Base-by-base conservation (phyloP, 2,329 filamentous ascomycete species). In the Fusarium succisae region DNA sequence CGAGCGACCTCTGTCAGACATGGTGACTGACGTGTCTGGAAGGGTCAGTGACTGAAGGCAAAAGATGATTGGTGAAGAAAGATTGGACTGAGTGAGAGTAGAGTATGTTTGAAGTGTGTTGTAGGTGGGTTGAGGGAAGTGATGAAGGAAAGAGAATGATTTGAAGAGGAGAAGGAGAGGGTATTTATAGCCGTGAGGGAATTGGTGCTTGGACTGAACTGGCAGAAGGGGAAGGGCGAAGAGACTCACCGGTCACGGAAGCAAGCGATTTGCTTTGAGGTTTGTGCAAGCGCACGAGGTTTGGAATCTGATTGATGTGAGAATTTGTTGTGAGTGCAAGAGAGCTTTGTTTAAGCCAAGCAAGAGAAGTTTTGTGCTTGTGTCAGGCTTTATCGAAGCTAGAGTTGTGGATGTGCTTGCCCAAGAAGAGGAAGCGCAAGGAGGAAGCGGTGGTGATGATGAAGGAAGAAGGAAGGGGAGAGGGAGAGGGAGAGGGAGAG, bases 1-100 rank as follows among this genome's bases (percentile, higher is more conserved):
- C 10, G 81, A 79, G 9, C 76, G 78, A 13, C 79, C 80, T 73
- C 80, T 73, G 35, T 82, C 80, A 65, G 82, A 82, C 82, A 83
- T 82, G 28, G 18, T 62, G 51, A 47, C 64, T 65, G 55, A 51
- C 12, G n/a, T 51, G 22, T 37, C 64, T 70, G 47, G 37, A 48
- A 28, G 50, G 8, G 59, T 72, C 47, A 64, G 69, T 56, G 14
- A 51, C 14, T 55, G 57, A 30, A 37, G 35, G 17, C 11, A 47
- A 50, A 30, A 35, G 30, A 12, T 41, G 48, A 48, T 48, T 60
- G 24, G 6, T 60, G 3, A 30, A 48, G 26, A 63, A 48, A 54
- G 63, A 50, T 60, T 43, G 57, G 22, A 57, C 57, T 45, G 54
- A 47, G 32, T 37, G 22, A n/a, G 65, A 32, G 26, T 30, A 41